phyloP scores from a whole-genome alignment of 2,329 filamentous ascomycete genomes.

The Phaeoacremonium minimum region DNA sequence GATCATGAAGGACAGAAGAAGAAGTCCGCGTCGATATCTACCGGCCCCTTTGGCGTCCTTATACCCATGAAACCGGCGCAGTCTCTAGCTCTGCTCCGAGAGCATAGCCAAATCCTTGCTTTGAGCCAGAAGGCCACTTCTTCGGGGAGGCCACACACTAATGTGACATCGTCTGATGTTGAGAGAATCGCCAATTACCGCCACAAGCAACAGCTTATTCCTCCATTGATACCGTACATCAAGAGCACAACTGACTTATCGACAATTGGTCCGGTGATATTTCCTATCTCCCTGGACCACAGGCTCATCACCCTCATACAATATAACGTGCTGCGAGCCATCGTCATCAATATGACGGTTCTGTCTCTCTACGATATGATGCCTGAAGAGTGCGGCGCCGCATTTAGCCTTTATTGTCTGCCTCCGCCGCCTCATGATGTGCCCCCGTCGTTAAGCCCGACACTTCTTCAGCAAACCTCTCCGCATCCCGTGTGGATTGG shows the following conservation, averaged over 20 bases:
- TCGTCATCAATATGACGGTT: not conserved
- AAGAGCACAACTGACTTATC: not conserved
- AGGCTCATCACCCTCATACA: slow-evolving; percentile 12
- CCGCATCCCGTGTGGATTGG: not conserved
- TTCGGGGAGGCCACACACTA: not conserved
- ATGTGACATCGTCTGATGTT: too few species aligned
- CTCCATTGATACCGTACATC: slow-evolving; percentile 6
- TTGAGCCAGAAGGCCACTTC: not conserved
- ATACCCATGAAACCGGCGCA: too few species aligned
- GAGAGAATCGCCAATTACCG: too few species aligned
- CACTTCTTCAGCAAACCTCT: not conserved
- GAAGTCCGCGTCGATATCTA: too few species aligned
- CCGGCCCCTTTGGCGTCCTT: not conserved
- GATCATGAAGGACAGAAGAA: not conserved
- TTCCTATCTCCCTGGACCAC: slow-evolving; percentile 11
- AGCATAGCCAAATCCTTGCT: too few species aligned
- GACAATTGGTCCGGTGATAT: not conserved
- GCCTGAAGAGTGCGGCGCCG: not conserved
- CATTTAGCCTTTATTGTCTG: not conserved
- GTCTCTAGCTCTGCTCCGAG: too few species aligned
- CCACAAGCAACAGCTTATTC: not conserved
- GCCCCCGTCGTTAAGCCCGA: not conserved
- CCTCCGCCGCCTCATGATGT: slow-evolving; percentile 4
- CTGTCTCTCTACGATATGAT: slow-evolving; percentile 11
- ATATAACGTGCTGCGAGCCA: slow-evolving; percentile 13